Evolutionary conservation across 441 rosid genomes (phyloP), one percentile per base, ranked within the genome.

Genomic region (Biscutella laevigata): DNA sequence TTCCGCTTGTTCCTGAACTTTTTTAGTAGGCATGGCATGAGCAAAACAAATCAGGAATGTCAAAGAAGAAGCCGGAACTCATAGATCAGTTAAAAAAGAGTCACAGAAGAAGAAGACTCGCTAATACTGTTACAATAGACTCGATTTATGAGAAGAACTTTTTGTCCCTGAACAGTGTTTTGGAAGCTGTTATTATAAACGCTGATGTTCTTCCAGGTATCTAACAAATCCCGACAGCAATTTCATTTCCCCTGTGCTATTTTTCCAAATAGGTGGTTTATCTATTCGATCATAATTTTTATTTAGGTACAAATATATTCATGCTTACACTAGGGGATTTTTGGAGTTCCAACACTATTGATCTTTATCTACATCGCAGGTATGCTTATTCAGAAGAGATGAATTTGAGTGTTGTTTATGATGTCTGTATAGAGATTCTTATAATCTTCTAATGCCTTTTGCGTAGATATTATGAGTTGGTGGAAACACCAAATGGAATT

Each of bases 321-420:
- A 86, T 94, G 90, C 91, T 88, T 53, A 81, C 83, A 33, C 71
- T 92, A 57, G 97, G 88, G 55, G 99, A 92, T 68, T 79, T 75
- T 68, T 88, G 97, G 99, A 92, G 99, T 73, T 88, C 97, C 45
- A 84, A 80, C 42, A 84, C 95, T 41, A 84, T 92, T 49, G 95
- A 86, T 61, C 84, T 86, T 66, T 92, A 82, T 74, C 81, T 92
- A 40, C 99, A 88, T 57, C 84, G 88, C 59, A 78, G 95, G 97
- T 86, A 64, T 43, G 71, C 48, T 50, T 12, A 9, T 13, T 43
- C 7, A 7, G 5, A 14, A 4, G 46, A 35, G 54, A 43, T 35
- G 29, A 53, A 24, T 52, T 27, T 55, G 30, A 34, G 28, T 24
- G 30, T 54, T 60, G 32, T 56, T 28, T 42, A 17, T 26, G 32